A percentile compares a stretch with the other conserved stretches of the same genome.
These are phyloP conservation scores for Exophiala xenobiotica DNA, from an alignment of 2,329 filamentous ascomycete genomes.

Conservation along the genomic window DNA sequence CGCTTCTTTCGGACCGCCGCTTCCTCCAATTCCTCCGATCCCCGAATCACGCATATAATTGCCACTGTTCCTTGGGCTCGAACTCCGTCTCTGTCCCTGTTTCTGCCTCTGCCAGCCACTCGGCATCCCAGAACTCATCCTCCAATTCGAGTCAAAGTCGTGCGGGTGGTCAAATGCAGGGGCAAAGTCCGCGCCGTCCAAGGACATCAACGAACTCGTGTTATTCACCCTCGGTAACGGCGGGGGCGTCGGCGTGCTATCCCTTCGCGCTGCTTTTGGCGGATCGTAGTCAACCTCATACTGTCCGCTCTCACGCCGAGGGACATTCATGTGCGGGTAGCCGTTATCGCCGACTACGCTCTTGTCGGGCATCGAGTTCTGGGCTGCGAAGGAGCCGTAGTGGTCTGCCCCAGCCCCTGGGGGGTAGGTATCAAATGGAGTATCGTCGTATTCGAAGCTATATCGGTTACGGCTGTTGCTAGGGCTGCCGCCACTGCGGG, in stretches of 20 bases:
- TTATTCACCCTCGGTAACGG: not conserved
- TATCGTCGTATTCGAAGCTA: not conserved
- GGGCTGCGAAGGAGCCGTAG: not conserved
- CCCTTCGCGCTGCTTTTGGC: not conserved
- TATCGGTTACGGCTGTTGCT: not conserved
- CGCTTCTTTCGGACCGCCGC: not conserved
- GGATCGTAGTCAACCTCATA: not conserved
- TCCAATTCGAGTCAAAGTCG: slow-evolving; percentile 16
- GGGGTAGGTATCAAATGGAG: slow-evolving; percentile 2
- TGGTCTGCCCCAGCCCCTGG: not conserved
- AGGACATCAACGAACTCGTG: not conserved
- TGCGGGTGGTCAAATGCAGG: not conserved
- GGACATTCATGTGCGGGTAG: slow-evolving; percentile 20
- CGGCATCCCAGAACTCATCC: slow-evolving; percentile 23
- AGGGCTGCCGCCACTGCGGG: not conserved
- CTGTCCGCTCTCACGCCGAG: slow-evolving; percentile 11
- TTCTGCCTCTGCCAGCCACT: slow-evolving; percentile 23
- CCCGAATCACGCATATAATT: slow-evolving; percentile 4
- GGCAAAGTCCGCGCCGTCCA: not conserved
- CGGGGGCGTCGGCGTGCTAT: not conserved
- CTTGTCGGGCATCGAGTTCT: not conserved
- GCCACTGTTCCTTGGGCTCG: slow-evolving; percentile 9
- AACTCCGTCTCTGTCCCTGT: slow-evolving; percentile 1
- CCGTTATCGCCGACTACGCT: slow-evolving; percentile 21
- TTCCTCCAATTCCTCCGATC: not conserved